Evolutionary conservation across 2,329 filamentous ascomycete species (phyloP), one percentile per base, ranked within the genome.

Genomic region (Cadophora sp.): DNA sequence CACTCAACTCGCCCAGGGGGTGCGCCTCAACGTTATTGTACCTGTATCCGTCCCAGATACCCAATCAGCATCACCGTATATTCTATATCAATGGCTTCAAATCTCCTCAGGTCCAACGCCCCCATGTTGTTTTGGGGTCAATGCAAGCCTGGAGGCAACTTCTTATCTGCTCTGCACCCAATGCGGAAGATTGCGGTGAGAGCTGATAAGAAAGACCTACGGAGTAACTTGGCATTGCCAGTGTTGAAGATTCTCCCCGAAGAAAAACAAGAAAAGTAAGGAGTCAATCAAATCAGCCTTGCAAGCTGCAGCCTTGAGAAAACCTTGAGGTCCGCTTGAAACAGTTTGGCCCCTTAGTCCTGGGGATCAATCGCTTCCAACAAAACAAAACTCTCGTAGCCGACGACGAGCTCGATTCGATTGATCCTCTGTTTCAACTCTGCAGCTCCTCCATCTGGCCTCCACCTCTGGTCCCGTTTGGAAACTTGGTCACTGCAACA

Each of bases 81-180:
- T 39, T 20, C 9, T 36, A 13, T 62, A 65, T 66, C 64, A 66
- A 65, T 62, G 62, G 56, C 64, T 62, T 66, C 67, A 65, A 66
- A 66, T 69, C 62, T 69, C 64, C 50, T 51, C 30, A 27, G 27
- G n/a, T 36, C 1, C n/a, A n/a, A 13, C 14, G 13, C 33, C 51
- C 51, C 51, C 51, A n/a, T 56, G 51, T 56, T 14, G 18, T 39
- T 56, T 41, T 16, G 20, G 33, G 53, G 33, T 58, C 53, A 18
- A 58, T 24, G 53, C 33, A 39, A 41, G 53, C 53, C 53, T 58
- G 33, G 58, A 60, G 6, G 16, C 22, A 20, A 60, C 22, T 3
- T 60, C 36, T 47, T 60, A 48, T 60, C 58, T 47, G 22, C 13
- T 27, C n/a, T 48, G n/a, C 24, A 48, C 41, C 41, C 24, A 22